Base-by-base conservation (phyloP, 805 yeast species). In the Barnettozyma siamensis region DNA sequence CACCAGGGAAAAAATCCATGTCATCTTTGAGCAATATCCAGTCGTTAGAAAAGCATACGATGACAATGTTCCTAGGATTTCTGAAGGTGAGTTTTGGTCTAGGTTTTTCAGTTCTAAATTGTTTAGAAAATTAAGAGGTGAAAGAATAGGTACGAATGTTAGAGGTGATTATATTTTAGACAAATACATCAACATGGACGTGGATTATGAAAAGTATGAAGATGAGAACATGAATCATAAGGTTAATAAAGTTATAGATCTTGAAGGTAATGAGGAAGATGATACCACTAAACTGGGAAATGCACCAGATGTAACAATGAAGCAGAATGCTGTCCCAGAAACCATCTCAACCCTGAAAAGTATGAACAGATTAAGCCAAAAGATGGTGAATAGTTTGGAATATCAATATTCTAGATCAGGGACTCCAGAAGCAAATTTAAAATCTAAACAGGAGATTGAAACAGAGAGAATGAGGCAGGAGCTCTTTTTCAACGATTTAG, bases 71-170 rank as follows among this genome's bases (percentile, higher is more conserved):
- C 99, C 98, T 1, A 80, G 82, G 46, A 70, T 93, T 40, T 74
- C 77, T 36, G 98, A 93, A 59, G 89, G 91, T 32, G 95, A 85
- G 56, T 93, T 93, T 54, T 93, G 99, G 99, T 87, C 95, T 10
- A 69, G 97, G 47, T 93, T 93, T 55, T 93, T 93, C 70, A 81
- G 87, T 54, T 88, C 97, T 0, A 83, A 88, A 53, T 66, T 93
- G 45, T 93, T 89, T 56, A 72, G 96, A 50, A 77, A 88, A 53
- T 67, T 93, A 27, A 73, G 96, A 58, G 99, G 99, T 44, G 98
- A 93, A 57, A 80, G 79, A 49, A 75, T 88, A 40, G 78, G 80
- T 54, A 63, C 75, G 3, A 82, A 77, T 56, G 87, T 86, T 47
- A 73, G 95, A 47, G 88, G 93, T 40, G 98, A 93, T 61, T 73